phyloP scores from a whole-genome alignment of 768 basidiomycete genomes.

The Boletellus ananas region DNA sequence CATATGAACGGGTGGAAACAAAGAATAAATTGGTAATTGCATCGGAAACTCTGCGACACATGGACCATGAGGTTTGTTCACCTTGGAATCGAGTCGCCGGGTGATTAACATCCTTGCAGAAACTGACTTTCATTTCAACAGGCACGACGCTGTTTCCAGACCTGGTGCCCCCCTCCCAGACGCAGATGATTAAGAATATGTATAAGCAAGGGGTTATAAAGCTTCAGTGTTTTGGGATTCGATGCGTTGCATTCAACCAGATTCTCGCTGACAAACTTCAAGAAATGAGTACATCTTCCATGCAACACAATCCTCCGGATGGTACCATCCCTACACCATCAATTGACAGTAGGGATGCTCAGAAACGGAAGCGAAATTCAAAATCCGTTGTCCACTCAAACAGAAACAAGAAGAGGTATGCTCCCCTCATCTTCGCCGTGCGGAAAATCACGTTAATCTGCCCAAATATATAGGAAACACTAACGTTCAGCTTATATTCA shows the following conservation, averaged over 20 bases:
- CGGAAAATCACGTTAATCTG: neutral
- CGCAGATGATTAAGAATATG: conserved; percentile 26
- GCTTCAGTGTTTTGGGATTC: conserved; percentile 25
- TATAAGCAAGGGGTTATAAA: conserved; percentile 28
- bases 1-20: conserved; percentile 22
- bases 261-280: conserved; percentile 13
- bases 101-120: conserved; percentile 11
- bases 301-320: neutral
- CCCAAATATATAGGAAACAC: conserved; percentile 9
- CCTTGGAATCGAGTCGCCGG: neutral
- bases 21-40: conserved; percentile 13
- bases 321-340: neutral
- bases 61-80: conserved; percentile 10
- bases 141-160: conserved; percentile 20
- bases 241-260: conserved; percentile 17
- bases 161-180: conserved; percentile 22
- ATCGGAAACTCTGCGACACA: conserved; percentile 4
- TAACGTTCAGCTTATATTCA: neutral
- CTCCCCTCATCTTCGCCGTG: neutral
- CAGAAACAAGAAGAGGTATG: conserved; percentile 12
- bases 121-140: conserved; percentile 13
- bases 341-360: neutral
- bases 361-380: conserved; percentile 15
- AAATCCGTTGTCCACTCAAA: neutral
- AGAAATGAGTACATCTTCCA: neutral